Conservation (phyloP, 2,329 filamentous ascomycete genomes). For the Neoascochyta sp. region DNA sequence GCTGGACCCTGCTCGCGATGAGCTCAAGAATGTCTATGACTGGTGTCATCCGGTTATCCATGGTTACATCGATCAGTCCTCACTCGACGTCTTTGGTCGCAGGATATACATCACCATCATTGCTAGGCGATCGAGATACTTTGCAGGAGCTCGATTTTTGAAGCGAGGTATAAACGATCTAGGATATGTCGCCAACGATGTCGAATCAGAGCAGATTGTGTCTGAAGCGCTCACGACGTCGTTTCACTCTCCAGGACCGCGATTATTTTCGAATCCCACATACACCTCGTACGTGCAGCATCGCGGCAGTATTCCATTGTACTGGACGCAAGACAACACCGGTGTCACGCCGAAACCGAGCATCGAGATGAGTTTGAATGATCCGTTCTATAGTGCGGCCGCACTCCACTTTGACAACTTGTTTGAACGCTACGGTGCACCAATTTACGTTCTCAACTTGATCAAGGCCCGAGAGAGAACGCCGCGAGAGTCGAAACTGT, state of each 20-base stretch:
- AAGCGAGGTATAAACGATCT: conserved; percentile 93
- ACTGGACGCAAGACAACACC: conserved; percentile 96
- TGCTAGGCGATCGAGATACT: conserved; percentile 84
- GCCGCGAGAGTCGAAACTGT: conserved; percentile 84
- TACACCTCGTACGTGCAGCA: conserved; percentile 98
- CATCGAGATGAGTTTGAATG: conserved; percentile 90
- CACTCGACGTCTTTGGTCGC: conserved; percentile 72
- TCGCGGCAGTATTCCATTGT: conserved; percentile 89
- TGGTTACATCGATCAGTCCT: conserved; percentile 89
- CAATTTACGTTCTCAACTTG: conserved; percentile 86
- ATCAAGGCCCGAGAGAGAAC: conserved; percentile 82
- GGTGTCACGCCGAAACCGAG: conserved; percentile 95
- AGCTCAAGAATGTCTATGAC: conserved; percentile 78
- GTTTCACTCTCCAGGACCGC: conserved; percentile 85
- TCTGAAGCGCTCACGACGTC: conserved; percentile 92
- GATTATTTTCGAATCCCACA: conserved; percentile 79
- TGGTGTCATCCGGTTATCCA: conserved; percentile 97
- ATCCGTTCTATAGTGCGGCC: conserved; percentile 91
- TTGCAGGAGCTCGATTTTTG: conserved; percentile 88
- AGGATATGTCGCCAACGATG: conserved; percentile 96
- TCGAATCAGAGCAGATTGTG: conserved; percentile 97
- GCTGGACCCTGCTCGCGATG: conserved; percentile 66
- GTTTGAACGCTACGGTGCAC: conserved; percentile 88
- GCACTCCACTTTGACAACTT: conserved; percentile 93
- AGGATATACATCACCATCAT: conserved; percentile 91